Percentiles rank a stretch among this genome's conserved stretches.
Conservation (phyloP, 345 rosid species). For the Euclidium syriacum region DNA sequence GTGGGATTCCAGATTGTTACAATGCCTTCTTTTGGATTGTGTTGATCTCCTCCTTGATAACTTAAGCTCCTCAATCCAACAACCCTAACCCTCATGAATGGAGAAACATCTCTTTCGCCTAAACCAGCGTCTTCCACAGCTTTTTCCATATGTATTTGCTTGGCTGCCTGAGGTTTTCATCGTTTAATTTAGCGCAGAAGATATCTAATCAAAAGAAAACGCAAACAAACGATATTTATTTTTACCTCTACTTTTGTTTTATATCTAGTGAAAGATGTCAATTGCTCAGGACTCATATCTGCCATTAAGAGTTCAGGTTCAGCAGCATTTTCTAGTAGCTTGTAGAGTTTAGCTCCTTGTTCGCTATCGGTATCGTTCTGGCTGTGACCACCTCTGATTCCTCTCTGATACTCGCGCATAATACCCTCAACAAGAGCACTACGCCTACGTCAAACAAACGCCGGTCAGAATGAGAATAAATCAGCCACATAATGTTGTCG, state of each 20-base stretch:
- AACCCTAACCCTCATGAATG: conserved; percentile 84
- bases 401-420: conserved; percentile 58
- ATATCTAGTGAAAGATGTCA: conserved; percentile 60
- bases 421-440: conserved; percentile 57
- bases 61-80: conserved; percentile 54
- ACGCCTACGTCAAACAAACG: conserved; percentile 53
- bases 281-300: conserved; percentile 84
- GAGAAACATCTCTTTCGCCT: conserved; percentile 70
- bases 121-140: conserved; percentile 71
- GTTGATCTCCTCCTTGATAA: conserved; percentile 33
- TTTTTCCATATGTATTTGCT: conserved; percentile 56
- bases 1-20: conserved; percentile 95
- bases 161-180: conserved; percentile 50
- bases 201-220: background rate
- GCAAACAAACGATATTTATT: conserved; percentile 20
- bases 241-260: conserved; percentile 72
- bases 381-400: conserved; percentile 30
- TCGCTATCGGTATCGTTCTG: conserved; percentile 64
- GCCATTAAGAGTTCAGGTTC: conserved; percentile 97
- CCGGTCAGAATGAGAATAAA: too few species aligned
- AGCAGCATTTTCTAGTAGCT: conserved; percentile 70
- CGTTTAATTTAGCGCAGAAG: background rate
- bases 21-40: conserved; percentile 54
- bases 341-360: conserved; percentile 73
- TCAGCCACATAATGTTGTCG: background rate